Evolutionary conservation across 495 filamentous ascomycete species (phyloP).

Genomic region (Penicillium turbatum): DNA sequence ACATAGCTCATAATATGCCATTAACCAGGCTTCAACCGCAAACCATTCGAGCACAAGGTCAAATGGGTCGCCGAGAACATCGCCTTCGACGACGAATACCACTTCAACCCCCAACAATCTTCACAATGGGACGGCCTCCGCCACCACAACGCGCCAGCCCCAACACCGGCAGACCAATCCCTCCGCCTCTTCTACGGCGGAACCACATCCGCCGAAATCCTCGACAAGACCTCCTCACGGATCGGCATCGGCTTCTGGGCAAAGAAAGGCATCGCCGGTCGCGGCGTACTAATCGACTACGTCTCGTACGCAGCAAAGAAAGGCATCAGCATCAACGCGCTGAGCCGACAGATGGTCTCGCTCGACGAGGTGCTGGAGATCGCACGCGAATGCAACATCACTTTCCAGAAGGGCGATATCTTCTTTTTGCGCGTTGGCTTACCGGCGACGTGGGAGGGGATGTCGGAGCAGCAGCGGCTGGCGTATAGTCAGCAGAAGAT

Average conservation of each 20-base stretch:
- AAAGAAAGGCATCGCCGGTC: conserved; percentile 50
- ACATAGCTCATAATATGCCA: neutral
- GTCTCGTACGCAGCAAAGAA: conserved; percentile 44
- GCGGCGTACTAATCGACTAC: conserved; percentile 55
- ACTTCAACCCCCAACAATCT: conserved; percentile 70
- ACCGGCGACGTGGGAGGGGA: conserved; percentile 39
- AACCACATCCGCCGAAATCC: conserved; percentile 49
- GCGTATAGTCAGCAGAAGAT: conserved; percentile 36
- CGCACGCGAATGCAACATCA: conserved; percentile 55
- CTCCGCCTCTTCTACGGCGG: conserved; percentile 51
- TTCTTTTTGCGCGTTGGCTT: conserved; percentile 73
- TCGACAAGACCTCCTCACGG: conserved; percentile 45
- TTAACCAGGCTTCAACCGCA: conserved; percentile 47
- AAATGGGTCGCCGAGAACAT: conserved; percentile 47
- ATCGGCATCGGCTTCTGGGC: conserved; percentile 50
- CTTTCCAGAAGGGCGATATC: conserved; percentile 58
- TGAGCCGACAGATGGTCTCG: conserved; percentile 59
- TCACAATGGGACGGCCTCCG: conserved; percentile 80
- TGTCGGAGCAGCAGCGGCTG: conserved; percentile 35
- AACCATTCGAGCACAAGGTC: conserved; percentile 53
- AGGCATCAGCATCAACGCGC: conserved; percentile 50
- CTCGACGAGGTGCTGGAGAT: conserved; percentile 46
- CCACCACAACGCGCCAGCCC: conserved; percentile 46
- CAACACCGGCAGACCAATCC: conserved; percentile 32
- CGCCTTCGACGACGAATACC: conserved; percentile 64